Percentiles rank a stretch among this genome's conserved stretches.
Evolutionary conservation across 2,329 filamentous ascomycete genomes (phyloP).

Genomic region (Pseudocercospora cruenta): DNA sequence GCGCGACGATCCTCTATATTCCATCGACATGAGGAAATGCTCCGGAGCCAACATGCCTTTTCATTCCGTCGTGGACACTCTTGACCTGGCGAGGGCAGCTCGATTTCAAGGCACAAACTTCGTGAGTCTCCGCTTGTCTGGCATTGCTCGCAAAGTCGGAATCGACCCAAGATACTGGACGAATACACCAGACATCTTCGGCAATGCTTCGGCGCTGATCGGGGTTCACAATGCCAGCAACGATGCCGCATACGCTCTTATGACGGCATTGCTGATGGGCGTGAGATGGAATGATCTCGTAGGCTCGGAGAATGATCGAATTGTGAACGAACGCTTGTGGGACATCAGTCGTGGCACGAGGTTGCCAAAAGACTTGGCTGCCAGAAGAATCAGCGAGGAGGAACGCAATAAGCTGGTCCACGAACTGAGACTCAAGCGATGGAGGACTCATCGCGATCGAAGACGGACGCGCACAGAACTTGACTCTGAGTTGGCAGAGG

Average conservation of each 20-base stretch:
- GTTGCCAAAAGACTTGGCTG: background rate
- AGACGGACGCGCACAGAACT: background rate
- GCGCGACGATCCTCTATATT: background rate
- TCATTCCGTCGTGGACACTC: slow-evolving; percentile 10
- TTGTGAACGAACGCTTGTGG: background rate
- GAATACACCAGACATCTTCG: background rate
- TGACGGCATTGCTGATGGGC: slow-evolving; percentile 13
- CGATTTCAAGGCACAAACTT: background rate
- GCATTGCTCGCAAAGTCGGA: slow-evolving; percentile 8
- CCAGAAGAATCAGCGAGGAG: background rate
- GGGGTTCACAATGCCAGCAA: slow-evolving; percentile 20
- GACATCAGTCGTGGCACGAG: background rate
- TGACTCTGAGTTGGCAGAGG: background rate
- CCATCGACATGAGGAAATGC: background rate
- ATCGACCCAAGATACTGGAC: slow-evolving; percentile 13
- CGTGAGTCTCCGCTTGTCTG: background rate
- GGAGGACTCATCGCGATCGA: background rate
- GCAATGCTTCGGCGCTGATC: background rate
- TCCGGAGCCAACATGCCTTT: background rate
- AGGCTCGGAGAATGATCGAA: background rate
- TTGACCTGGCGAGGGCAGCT: background rate
- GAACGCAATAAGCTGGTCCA: background rate
- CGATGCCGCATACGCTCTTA: slow-evolving; percentile 17
- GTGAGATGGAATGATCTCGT: slow-evolving; percentile 11
- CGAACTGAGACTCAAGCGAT: background rate